Evolutionary conservation across 2,329 filamentous ascomycete species (phyloP), one percentile per base, ranked within the genome.

Genomic region (Penicillium sp.): DNA sequence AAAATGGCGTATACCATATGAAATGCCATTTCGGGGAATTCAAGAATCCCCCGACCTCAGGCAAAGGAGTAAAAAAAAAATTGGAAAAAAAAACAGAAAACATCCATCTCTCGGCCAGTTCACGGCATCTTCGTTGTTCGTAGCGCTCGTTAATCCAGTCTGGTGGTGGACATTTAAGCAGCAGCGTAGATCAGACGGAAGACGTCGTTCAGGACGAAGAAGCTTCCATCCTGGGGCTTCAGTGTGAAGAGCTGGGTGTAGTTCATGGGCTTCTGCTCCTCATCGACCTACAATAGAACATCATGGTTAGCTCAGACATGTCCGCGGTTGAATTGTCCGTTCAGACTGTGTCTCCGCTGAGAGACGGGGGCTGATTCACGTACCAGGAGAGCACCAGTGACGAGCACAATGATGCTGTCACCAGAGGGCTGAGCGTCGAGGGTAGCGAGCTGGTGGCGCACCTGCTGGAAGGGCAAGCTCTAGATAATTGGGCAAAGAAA

Each of bases 191-290:
- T 81, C 53, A 97, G 81, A 74, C 88, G 88, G 83, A 97, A 97
- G 69, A 97, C 75, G 71, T 97, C 91, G 78, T 97, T 96, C 76
- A 84, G 85, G 67, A 97, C 86, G 70, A 82, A 96, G 77, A 86
- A 95, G 73, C 78, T 83, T 60, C 83, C 85, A 27, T 72, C 72
- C 47, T 89, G 85, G 52, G 82, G 84, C 57, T 82, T 72, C 54
- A 97, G 84, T 72, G 94, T 86, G 81, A 97, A 97, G 48, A 81
- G 75, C 75, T 97, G 90, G 48, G 84, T 84, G 75, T 90, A 98
- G 79, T 82, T 90, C 85, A 96, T 93, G 39, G 89, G 88, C 64
- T 82, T 82, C 69, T 86, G 78, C 72, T 90, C 83, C 59, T 90
- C 90, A 56, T 95, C 89, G 61, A 95, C 84, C 89, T 95, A 56